Base-by-base conservation (phyloP, 2,329 filamentous ascomycete genomes). In the Xylariales sp. region DNA sequence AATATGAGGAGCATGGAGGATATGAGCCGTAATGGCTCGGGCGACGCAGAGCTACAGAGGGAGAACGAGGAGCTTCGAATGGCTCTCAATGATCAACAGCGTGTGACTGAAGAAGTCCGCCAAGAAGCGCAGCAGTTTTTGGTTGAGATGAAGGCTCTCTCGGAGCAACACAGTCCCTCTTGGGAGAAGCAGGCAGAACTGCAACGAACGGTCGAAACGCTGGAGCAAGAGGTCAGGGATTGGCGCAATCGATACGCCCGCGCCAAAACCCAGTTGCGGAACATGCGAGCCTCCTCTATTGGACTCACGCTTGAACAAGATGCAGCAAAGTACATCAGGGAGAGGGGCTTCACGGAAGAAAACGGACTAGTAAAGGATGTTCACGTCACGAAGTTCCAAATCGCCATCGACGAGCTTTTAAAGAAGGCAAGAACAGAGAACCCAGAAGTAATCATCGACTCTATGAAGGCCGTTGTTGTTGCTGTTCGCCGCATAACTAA, bases 331-430 rank as follows among this genome's bases (percentile, higher is more conserved):
- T 77, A 81, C 45, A 63, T 81, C 28, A 76, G 77, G 35, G 81
- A 87, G 37, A 76, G 76, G 53, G 78, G 74, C 18, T 83, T 93
- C 47, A 74, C 78, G 16, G 75, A 84, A 25, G 76, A 83, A 11
- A 76, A 81, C 42, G 93, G 93, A 5, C 61, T 93, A 16, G 81
- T 98, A 51, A 90, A 87, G 63, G 93, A 96, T 61, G 77, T 96
- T 11, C 86, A 96, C 57, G 81, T 98, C 48, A 96, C 91, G 35
- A 90, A 88, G 55, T 97, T 95, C 67, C 93, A 98, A 61, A 83
- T 97, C 43, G 79, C 89, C 16, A 86, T 98, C 44, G 91, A 98
- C 56, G 91, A 97, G 53, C 73, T 97, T 27, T 72, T 98, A 24
- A 83, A 83, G 46, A 77, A 74, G 28, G 88, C 89, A 14, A 81